Evolutionary conservation across 2,329 filamentous ascomycete genomes (phyloP).

Genomic region (Xylariaceae sp.): DNA sequence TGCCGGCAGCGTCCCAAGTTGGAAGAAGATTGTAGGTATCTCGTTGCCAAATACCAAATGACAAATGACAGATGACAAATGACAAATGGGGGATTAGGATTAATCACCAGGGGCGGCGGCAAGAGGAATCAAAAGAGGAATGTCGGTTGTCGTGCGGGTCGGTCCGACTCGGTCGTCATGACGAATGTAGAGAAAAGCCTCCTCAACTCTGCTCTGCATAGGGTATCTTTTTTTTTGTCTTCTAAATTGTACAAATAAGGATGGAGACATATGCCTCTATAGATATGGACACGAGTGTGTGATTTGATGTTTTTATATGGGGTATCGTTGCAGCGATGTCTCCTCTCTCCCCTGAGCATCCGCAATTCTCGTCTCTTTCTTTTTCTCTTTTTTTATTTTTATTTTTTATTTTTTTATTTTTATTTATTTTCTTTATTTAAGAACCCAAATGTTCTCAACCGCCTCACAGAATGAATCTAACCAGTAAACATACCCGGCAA

Average conservation of each 20-base stretch:
- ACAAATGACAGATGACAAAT: too few relatives aligned
- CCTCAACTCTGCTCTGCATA: background rate
- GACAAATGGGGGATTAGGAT: too few relatives aligned
- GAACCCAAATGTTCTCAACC: constrained; percentile 12
- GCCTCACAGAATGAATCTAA: constrained; percentile 11
- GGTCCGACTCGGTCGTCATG: background rate
- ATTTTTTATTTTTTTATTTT: too few relatives aligned
- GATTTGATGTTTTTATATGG: constrained; percentile 1
- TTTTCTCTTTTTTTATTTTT: too few relatives aligned
- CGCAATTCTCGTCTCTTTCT: too few relatives aligned
- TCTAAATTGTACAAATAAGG: background rate
- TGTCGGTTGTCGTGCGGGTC: too few relatives aligned
- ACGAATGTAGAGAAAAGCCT: background rate
- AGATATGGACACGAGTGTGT: constrained; percentile 1
- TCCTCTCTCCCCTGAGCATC: too few relatives aligned
- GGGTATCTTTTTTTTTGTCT: constrained; percentile 1
- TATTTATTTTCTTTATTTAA: background rate
- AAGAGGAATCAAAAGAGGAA: too few relatives aligned
- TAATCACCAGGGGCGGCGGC: too few relatives aligned
- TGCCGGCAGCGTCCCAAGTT: too few relatives aligned
- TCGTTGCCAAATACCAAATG: too few relatives aligned
- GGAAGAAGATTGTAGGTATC: too few relatives aligned
- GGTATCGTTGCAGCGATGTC: background rate
- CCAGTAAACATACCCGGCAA: constrained; percentile 14
- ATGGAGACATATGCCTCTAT: background rate